A percentile compares a stretch with the other conserved stretches of the same genome.
Conservation (phyloP, 345 rosid species). For the Salix koriyanagi region DNA sequence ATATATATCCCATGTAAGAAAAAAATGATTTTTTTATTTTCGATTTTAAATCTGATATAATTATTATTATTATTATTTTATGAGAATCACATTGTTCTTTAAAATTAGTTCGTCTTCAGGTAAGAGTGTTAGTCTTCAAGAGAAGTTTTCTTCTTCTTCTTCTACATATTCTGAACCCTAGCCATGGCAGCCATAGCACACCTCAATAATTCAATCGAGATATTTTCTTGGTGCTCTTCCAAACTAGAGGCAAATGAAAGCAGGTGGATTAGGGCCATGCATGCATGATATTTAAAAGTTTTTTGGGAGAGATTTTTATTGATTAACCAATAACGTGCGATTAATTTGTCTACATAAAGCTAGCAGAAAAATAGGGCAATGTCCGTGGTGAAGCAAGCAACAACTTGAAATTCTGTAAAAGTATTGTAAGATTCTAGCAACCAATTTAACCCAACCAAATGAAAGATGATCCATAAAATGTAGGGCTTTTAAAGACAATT, state of each 20-base stretch:
- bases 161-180: too few species aligned
- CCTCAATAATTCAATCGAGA: too few species aligned
- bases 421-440: constrained; percentile 14
- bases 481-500: constrained; percentile 25
- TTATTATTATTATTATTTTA: too few species aligned
- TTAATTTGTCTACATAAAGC: not conserved
- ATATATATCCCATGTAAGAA: too few species aligned
- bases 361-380: constrained; percentile 3
- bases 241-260: not conserved
- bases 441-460: constrained; percentile 17
- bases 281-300: too few species aligned
- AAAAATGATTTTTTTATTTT: too few species aligned
- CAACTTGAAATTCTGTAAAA: constrained; percentile 12
- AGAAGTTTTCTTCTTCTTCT: too few species aligned
- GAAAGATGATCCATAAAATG: constrained; percentile 13
- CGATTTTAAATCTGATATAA: too few species aligned
- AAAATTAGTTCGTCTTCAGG: too few species aligned
- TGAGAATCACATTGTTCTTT: too few species aligned
- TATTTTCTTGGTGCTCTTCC: not conserved
- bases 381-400: constrained; percentile 13
- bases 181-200: too few species aligned
- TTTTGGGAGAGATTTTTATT: too few species aligned
- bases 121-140: not conserved
- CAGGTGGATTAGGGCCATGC: not conserved
- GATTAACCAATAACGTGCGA: not conserved